Evolutionary conservation across 129 eudicot genomes (phyloP), one percentile per base, ranked within the genome.

Genomic region (Flaveria sonorensis): DNA sequence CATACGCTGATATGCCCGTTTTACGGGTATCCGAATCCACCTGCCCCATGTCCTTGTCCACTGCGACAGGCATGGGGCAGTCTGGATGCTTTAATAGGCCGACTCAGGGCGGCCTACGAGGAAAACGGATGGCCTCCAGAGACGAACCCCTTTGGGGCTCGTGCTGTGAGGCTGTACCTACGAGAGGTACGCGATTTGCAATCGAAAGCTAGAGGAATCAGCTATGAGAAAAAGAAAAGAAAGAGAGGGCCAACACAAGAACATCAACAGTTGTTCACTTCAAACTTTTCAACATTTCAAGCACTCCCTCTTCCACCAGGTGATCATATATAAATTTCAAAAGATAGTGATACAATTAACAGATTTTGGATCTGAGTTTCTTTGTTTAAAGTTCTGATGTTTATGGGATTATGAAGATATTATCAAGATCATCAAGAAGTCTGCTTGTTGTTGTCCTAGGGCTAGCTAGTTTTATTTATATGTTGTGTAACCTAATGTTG

Each of bases 221-320:
- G 86, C 59, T 83, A 83, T 51, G 86, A 83, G 73, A 83, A 83
- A 55, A 83, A 83, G 86, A 83, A 83, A 59, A 62, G 86, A 63
- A 83, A 83, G 57, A 72, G 83, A 59, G 82, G 79, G 20, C 86
- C 86, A 62, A 53, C 69, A 9, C 80, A 81, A 57, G 80, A 81
- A 28, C 84, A 74, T 73, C 79, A 80, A 55, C 79, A 73, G 12
- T 73, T 73, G 24, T 43, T 80, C 15, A 26, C 45, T 11, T 42
- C 75, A 56, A 81, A 48, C 75, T 81, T 81, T 74, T 63, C 85
- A 43, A 18, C 85, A 16, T 82, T 71, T n/a, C 81, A 73, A 81
- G 61, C 73, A 42, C 52, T 76, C 36, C 57, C 81, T 23, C 51
- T 73, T 60, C 81, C 73, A 61, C 74, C 85, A 71, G 76, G 78